A percentile compares a stretch with the other conserved stretches of the same genome.
These are phyloP conservation scores for Spencermartinsiella europaea DNA, from an alignment of 805 yeast species.

Conservation along the genomic window DNA sequence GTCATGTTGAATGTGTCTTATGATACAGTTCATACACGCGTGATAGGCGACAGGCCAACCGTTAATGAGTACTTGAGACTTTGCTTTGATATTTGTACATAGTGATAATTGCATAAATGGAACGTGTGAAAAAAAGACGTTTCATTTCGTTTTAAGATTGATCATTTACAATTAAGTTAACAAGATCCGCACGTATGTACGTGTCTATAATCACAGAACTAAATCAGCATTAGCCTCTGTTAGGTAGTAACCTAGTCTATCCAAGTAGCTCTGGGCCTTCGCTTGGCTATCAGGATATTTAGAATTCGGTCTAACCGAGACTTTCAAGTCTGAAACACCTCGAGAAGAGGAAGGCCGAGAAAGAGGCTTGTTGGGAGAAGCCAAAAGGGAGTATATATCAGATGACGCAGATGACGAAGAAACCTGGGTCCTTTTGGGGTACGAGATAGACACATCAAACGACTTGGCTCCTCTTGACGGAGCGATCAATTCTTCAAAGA, in stretches of 20 bases:
- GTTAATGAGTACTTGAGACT: too few species aligned
- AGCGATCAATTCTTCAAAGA: constrained; percentile 54
- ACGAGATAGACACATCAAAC: constrained; percentile 36
- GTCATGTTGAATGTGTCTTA: too few species aligned
- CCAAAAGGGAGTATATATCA: constrained; percentile 30
- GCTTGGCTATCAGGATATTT: constrained; percentile 33
- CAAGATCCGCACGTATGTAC: too few species aligned
- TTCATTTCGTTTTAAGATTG: too few species aligned
- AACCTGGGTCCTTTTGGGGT: constrained; percentile 24
- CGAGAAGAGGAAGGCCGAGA: constrained; percentile 11
- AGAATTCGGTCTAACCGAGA: constrained; percentile 33
- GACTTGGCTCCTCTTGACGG: constrained; percentile 36
- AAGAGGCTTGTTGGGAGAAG: constrained; percentile 15
- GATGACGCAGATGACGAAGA: constrained; percentile 18
- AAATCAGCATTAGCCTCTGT: constrained; percentile 21
- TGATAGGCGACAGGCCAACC: too few species aligned
- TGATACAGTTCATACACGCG: too few species aligned
- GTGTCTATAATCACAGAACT: constrained; percentile 12
- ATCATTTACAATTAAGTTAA: too few species aligned
- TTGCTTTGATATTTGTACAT: neutral
- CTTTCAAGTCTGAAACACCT: constrained; percentile 16
- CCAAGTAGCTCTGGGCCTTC: constrained; percentile 38
- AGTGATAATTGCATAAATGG: neutral
- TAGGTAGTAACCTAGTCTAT: constrained; percentile 28
- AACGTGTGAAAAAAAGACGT: neutral